Evolutionary conservation across 2,329 filamentous ascomycete species (phyloP).

Genomic region (Ophiostoma quercus): DNA sequence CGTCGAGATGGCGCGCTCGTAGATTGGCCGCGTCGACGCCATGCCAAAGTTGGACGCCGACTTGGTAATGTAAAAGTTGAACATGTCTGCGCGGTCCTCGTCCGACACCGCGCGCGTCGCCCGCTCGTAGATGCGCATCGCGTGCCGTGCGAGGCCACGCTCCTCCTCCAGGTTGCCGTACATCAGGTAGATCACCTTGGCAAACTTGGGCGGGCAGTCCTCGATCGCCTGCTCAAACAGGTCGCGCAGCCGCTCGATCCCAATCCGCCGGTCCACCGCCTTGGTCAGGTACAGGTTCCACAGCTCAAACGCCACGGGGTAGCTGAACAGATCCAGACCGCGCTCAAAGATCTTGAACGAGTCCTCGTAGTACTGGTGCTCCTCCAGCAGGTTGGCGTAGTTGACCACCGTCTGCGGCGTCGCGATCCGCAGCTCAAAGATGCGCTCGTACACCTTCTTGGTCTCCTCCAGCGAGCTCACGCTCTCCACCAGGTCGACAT

Average conservation of each 20-base stretch:
- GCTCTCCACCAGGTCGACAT: constrained; percentile 94
- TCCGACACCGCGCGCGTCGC: constrained; percentile 92
- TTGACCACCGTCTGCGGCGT: constrained; percentile 98
- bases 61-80: constrained; percentile 89
- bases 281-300: constrained; percentile 99
- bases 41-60: constrained; percentile 97
- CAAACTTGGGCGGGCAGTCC: constrained; percentile 90
- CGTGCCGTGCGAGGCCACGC: constrained; percentile 84
- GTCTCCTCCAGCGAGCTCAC: constrained; percentile 88
- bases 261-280: constrained; percentile 91
- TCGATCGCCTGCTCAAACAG: constrained; percentile 96
- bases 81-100: constrained; percentile 94
- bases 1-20: constrained; percentile 91
- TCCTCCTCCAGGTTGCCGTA: constrained; percentile 97
- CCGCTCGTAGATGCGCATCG: constrained; percentile 98
- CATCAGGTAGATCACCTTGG: constrained; percentile 95
- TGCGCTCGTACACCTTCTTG: constrained; percentile 88
- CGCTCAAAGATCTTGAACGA: constrained; percentile 97
- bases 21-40: constrained; percentile 89
- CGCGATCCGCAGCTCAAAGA: constrained; percentile 95
- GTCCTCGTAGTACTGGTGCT: constrained; percentile 92
- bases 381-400: constrained; percentile 91
- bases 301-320: constrained; percentile 94
- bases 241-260: constrained; percentile 88
- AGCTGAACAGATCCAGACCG: constrained; percentile 95